phyloP scores from a whole-genome alignment of 2,329 filamentous ascomycete genomes.

The Phoma sp. region DNA sequence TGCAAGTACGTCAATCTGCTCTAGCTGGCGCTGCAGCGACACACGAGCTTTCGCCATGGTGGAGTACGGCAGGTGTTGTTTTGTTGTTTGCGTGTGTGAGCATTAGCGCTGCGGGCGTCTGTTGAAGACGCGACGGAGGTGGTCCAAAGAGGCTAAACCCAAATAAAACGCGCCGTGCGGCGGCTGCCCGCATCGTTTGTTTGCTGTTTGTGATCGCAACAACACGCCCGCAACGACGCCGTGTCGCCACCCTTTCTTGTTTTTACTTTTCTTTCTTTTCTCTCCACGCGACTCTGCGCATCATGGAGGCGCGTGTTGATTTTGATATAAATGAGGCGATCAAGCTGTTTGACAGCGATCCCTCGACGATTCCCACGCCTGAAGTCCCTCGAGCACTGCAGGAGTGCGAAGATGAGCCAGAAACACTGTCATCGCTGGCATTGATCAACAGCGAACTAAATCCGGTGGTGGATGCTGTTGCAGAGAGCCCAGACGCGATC shows the following conservation, averaged over 20 bases:
- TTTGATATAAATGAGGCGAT: conserved; percentile 98
- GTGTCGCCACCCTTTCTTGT: conserved; percentile 25
- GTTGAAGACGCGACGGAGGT: conserved; percentile 14
- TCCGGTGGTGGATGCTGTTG: conserved; percentile 89
- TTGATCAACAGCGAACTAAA: conserved; percentile 88
- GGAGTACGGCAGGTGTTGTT: conserved; percentile 14
- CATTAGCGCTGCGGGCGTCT: conserved; percentile 9
- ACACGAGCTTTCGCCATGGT: conserved; percentile 45
- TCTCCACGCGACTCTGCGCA: conserved; percentile 50
- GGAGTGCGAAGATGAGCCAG: conserved; percentile 92
- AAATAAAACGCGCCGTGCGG: conserved; percentile 29
- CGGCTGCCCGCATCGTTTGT: conserved; percentile 24
- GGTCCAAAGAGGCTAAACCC: conserved; percentile 12
- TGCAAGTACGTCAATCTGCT: conserved; percentile 37
- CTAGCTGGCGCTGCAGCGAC: conserved; percentile 34
- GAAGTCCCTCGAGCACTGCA: conserved; percentile 84
- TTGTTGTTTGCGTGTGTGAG: conserved; percentile 16
- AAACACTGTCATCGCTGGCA: conserved; percentile 74
- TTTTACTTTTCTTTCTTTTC: conserved; percentile 18
- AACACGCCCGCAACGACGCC: conserved; percentile 25
- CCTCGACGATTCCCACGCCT: conserved; percentile 79
- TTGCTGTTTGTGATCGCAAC: conserved; percentile 18
- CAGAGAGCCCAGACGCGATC: conserved; percentile 89
- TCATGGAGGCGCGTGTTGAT: conserved; percentile 70
- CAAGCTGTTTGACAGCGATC: conserved; percentile 96